A percentile compares a stretch with the other conserved stretches of the same genome.
These are phyloP conservation scores for Vachellia pachyceras DNA, from an alignment of 306 rosid species.

Conservation along the genomic window DNA sequence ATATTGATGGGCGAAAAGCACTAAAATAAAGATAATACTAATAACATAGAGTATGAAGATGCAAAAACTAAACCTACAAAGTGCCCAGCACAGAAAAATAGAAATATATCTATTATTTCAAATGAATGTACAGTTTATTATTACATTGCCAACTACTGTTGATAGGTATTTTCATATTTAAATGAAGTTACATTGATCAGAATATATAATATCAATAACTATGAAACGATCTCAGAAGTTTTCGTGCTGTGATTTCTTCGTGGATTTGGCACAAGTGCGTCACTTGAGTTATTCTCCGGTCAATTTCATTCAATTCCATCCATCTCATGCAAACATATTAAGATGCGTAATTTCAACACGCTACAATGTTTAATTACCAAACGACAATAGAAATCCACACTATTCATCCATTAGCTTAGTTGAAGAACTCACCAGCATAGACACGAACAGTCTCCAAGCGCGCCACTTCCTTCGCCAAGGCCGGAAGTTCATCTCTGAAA, in stretches of 20 bases:
- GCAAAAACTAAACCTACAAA: background rate
- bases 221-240: background rate
- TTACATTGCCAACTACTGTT: too few relatives aligned
- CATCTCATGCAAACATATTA: background rate
- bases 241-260: background rate
- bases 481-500: conserved; percentile 84
- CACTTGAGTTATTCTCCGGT: background rate
- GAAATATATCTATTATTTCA: background rate
- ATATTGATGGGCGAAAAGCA: background rate
- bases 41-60: background rate
- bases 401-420: conserved; percentile 28
- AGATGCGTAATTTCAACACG: background rate
- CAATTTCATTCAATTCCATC: background rate
- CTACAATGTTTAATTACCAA: background rate
- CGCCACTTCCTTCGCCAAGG: conserved; percentile 92
- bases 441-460: conserved; percentile 82
- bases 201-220: background rate
- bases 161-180: too few relatives aligned
- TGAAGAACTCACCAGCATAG: conserved; percentile 66
- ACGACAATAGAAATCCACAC: background rate
- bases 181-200: conserved; percentile 5
- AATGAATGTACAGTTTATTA: too few relatives aligned
- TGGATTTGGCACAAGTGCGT: background rate
- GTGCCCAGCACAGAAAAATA: background rate
- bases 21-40: background rate